Base-by-base conservation (phyloP, 192 early-diverging fungal species). In the Podila horticola region DNA sequence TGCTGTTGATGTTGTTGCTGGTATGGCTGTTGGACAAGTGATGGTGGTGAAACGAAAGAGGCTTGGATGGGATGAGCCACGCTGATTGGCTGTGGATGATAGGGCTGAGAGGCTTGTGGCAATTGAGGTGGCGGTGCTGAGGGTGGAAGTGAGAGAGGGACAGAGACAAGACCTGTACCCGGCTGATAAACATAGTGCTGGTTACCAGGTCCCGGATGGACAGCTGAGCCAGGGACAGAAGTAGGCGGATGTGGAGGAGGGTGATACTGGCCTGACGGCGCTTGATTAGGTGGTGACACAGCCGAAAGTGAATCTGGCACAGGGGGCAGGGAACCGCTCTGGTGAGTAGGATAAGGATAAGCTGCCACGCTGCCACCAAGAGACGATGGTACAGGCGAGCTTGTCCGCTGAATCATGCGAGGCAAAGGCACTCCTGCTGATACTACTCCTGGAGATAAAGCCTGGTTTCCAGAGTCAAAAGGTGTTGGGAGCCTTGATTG, bases 101-200 rank as follows among this genome's bases (percentile, higher is more conserved):
- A 50, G 30, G 66, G 51, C 55, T 10, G 36, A 11, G 10, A 51
- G 49, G 17, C 17, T 3, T 24, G 24, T 24, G 52, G 52, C 52
- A 24, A 17, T 55, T 55, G 52, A 24, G 52, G 52, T 26, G 52
- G 52, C 24, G 52, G n/a, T 55, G 52, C 20, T 55, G 19, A 24
- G 22, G 6, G 24, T 55, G 70, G 70, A 24, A 79, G 58, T 9
- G 41, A 10, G 15, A 60, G 41, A 45, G 75, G 75, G 10, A 79
- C 70, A 34, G 75, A 67, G 17, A 79, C 75, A 28, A 79, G 36
- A 28, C 75, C 75, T 20, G 75, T 79, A 20, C 75, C 75, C 45
- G 75, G 75, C n/a, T 79, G 75, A 26, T 79, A 79, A 19, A 36
- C 41, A 13, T 79, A 79, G 3, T 69, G 75, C 22, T 79, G 75